A percentile compares a stretch with the other conserved stretches of the same genome.
Conservation (phyloP, 2,329 filamentous ascomycete species). For the Hypoxylon sp. region DNA sequence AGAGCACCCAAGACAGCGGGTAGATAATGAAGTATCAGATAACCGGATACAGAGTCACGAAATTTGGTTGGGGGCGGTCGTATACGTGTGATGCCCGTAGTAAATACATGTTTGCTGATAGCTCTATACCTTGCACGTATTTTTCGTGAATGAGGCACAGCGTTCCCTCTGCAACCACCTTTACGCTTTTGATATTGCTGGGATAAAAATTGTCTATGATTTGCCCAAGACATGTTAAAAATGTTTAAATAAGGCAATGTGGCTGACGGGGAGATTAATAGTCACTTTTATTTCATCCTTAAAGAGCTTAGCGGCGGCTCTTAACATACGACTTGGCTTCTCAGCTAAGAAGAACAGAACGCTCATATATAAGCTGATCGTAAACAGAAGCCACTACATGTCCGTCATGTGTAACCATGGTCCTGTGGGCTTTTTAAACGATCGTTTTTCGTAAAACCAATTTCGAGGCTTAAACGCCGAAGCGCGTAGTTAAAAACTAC, state of each 20-base stretch:
- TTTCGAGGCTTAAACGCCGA: too few species aligned
- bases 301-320: not conserved
- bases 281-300: not conserved
- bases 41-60: conserved; percentile 8
- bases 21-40: conserved; percentile 29
- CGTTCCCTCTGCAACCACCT: not conserved
- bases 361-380: not conserved
- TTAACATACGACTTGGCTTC: not conserved
- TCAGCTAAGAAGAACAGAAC: not conserved
- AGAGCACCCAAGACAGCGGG: conserved; percentile 16
- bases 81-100: not conserved
- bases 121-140: conserved; percentile 4
- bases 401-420: not conserved
- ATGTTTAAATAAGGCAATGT: conserved; percentile 11
- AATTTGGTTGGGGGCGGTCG: not conserved
- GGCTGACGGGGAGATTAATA: conserved; percentile 3
- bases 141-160: not conserved
- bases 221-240: not conserved
- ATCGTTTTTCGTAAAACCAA: not conserved
- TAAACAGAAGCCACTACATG: not conserved
- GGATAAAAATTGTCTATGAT: not conserved
- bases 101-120: conserved; percentile 14
- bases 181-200: conserved; percentile 1
- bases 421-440: not conserved
- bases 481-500: too few species aligned